Conservation (phyloP, 371 early-diverging fungal species). For the Zychaea mexicana region DNA sequence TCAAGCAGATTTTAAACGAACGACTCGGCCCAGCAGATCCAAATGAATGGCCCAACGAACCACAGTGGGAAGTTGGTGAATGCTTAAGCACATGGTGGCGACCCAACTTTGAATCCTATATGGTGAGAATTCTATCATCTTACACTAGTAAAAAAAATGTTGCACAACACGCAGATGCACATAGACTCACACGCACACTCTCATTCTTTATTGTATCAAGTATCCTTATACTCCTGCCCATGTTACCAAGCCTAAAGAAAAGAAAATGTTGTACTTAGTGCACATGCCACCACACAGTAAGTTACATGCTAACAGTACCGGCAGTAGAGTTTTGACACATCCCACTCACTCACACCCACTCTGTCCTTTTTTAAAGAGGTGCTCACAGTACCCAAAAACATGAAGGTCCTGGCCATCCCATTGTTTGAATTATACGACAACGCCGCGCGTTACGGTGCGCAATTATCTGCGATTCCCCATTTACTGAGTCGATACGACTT, state of each 20-base stretch:
- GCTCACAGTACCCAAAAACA: conserved; percentile 78
- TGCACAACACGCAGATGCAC: background rate
- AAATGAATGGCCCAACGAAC: conserved; percentile 26
- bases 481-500: conserved; percentile 64
- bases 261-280: conserved; percentile 72
- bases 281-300: conserved; percentile 78
- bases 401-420: conserved; percentile 82
- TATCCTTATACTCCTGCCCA: conserved; percentile 85
- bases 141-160: background rate
- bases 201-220: conserved; percentile 28
- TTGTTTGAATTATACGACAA: conserved; percentile 85
- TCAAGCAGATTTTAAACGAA: conserved; percentile 61
- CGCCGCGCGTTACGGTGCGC: conserved; percentile 72
- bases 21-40: conserved; percentile 49
- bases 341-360: background rate
- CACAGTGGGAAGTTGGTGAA: conserved; percentile 77
- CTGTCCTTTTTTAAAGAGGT: conserved; percentile 43
- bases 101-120: conserved; percentile 77
- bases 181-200: background rate
- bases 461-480: conserved; percentile 73
- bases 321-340: background rate
- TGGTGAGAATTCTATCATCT: conserved; percentile 48
- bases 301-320: too few relatives aligned
- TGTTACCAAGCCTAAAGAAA: conserved; percentile 79
- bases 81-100: conserved; percentile 77